These are phyloP conservation scores for Leccinum obscurum DNA, from an alignment of 768 basidiomycete genomes.

Conservation along the genomic window DNA sequence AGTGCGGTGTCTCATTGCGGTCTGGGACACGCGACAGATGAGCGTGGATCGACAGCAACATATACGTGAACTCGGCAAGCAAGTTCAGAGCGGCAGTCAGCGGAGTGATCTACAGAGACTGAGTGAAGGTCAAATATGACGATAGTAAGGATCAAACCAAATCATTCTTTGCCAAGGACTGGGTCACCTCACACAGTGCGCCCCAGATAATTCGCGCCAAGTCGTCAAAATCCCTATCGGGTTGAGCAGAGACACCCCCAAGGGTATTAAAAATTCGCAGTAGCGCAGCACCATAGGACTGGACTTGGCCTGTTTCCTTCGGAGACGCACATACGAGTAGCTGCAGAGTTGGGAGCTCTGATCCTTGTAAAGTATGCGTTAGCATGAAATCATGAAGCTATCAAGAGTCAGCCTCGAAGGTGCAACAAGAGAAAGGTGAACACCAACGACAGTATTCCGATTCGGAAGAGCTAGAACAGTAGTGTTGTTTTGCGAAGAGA, in stretches of 20 bases:
- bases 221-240: constrained; percentile 20
- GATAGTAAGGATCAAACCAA: constrained; percentile 38
- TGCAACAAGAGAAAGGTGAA: neutral
- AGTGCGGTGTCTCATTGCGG: constrained; percentile 28
- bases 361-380: constrained; percentile 48
- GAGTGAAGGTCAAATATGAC: constrained; percentile 5
- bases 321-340: constrained; percentile 44
- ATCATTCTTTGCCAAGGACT: constrained; percentile 36
- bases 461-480: constrained; percentile 44
- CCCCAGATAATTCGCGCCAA: constrained; percentile 31
- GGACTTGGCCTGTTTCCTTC: constrained; percentile 23
- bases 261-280: constrained; percentile 36
- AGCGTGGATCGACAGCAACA: constrained; percentile 48
- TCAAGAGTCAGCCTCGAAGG: constrained; percentile 5
- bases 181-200: constrained; percentile 42
- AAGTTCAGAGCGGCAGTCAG: constrained; percentile 56
- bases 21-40: constrained; percentile 34
- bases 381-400: constrained; percentile 65
- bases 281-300: constrained; percentile 44
- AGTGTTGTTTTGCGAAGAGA: constrained; percentile 30
- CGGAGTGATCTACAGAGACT: constrained; percentile 40
- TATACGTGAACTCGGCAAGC: constrained; percentile 44
- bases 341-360: constrained; percentile 50
- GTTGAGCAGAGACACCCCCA: constrained; percentile 24
- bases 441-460: constrained; percentile 56